These are phyloP conservation scores for Ensete glaucum DNA, from an alignment of 176 grass and related monocot species.

Conservation along the genomic window DNA sequence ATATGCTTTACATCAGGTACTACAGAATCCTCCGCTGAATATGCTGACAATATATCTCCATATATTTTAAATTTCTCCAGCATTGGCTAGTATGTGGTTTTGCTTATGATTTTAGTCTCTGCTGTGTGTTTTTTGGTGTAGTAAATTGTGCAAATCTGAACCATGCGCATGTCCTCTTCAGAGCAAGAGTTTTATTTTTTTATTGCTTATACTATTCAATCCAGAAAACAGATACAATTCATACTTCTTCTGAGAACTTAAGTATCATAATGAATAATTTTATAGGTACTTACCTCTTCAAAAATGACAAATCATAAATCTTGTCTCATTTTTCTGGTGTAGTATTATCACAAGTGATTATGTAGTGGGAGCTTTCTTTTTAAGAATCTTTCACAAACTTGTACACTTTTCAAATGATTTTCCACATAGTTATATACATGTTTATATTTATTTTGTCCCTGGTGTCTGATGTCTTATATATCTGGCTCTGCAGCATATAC, in stretches of 20 bases:
- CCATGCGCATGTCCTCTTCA: too few species aligned
- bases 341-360: neutral
- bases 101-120: neutral
- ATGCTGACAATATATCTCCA: neutral
- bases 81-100: neutral
- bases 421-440: too few species aligned
- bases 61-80: neutral
- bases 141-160: neutral
- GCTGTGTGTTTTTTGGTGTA: neutral
- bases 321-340: neutral
- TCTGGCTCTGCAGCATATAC: too few species aligned
- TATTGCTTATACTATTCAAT: too few species aligned
- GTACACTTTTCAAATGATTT: neutral
- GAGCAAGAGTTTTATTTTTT: too few species aligned
- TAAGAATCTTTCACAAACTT: neutral
- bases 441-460: too few species aligned
- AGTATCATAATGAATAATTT: neutral
- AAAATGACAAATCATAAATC: neutral
- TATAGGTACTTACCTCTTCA: neutral
- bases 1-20: constrained; percentile 99
- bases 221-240: too few species aligned
- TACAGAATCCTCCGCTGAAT: neutral
- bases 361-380: neutral
- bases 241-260: neutral
- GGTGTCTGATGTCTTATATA: too few species aligned